Percentiles rank a stretch among this genome's conserved stretches.
Evolutionary conservation across 129 eudicot genomes (phyloP).

Genomic region (Ambrosia artemisiifolia): DNA sequence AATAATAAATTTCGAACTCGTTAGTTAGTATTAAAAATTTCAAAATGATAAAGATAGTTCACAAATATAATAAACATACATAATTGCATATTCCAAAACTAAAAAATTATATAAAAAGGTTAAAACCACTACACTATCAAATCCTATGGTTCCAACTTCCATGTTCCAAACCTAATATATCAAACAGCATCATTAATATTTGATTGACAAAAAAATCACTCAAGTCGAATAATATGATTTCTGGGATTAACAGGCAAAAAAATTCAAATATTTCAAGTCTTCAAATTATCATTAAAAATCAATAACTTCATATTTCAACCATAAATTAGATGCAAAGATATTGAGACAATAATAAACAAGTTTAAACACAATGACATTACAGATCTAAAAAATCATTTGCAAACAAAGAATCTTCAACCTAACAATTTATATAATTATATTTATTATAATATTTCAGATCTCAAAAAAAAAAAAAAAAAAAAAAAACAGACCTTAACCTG

Average conservation of each 20-base stretch:
- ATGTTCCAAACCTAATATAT: not conserved
- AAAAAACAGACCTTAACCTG: constrained; percentile 3
- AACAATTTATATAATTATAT: constrained; percentile 5
- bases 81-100: not conserved
- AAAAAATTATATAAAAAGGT: not conserved
- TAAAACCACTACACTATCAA: too few relatives aligned
- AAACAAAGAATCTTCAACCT: constrained; percentile 20
- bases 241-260: constrained; percentile 3
- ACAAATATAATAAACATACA: not conserved
- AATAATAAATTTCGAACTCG: not conserved
- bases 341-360: constrained; percentile 24
- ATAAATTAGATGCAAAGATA: constrained; percentile 18
- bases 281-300: not conserved
- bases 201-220: not conserved
- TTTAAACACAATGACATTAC: constrained; percentile 17
- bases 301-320: not conserved
- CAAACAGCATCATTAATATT: not conserved
- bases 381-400: constrained; percentile 38
- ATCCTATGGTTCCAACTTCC: not conserved
- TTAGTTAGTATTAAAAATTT: not conserved
- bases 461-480: not conserved
- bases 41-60: not conserved
- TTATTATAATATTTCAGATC: constrained; percentile 29
- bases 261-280: not conserved
- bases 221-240: not conserved